Base-by-base conservation (phyloP, 106 monocot genomes). In the Chionographis japonica region DNA sequence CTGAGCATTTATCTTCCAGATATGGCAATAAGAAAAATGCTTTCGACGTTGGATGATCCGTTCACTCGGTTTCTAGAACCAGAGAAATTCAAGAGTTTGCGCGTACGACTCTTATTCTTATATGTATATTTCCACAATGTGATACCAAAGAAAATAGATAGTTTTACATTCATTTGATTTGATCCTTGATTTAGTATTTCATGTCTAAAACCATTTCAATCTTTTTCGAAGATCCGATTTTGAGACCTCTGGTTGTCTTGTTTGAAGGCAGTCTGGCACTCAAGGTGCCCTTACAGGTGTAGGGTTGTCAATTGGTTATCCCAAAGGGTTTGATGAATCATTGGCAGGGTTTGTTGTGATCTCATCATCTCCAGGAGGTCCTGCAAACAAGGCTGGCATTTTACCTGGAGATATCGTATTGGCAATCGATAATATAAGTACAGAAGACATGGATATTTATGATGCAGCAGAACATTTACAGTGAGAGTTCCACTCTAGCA, bases 371-470 rank as follows among this genome's bases (percentile, higher is more conserved):
- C 92, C 89, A 63, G 97, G 81, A 51, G 97, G 89, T 15, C 97
- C 97, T 73, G 92, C 92, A 59, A 66, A 83, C 58, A 89, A 79
- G 74, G 84, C 83, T 80, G 92, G 90, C 36, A 87, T 98, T 68
- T 17, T 72, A 71, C 81, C 87, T 79, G 92, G 97, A 70, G 92
- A 98, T 77, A 40, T 87, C 35, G 85, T 98, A 63, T 77, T 98
- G 74, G 80, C 87, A 61, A 98, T 98, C 71, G 69, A 92, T 80
- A 73, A 82, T 62, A 55, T 11, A 72, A 79, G 74, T 72, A 93
- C 97, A 35, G 78, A 85, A 65, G 85, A 90, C 61, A 98, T 98
- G 97, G 97, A 98, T 74, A 90, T 98, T 62, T 98, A 98, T 87
- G 97, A 98, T 70, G 97, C 92, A 3, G 92, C 97, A 43, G 92